Evolutionary conservation across 768 basidiomycete species (phyloP).

Genomic region (Dictyophora rubrovolvata): DNA sequence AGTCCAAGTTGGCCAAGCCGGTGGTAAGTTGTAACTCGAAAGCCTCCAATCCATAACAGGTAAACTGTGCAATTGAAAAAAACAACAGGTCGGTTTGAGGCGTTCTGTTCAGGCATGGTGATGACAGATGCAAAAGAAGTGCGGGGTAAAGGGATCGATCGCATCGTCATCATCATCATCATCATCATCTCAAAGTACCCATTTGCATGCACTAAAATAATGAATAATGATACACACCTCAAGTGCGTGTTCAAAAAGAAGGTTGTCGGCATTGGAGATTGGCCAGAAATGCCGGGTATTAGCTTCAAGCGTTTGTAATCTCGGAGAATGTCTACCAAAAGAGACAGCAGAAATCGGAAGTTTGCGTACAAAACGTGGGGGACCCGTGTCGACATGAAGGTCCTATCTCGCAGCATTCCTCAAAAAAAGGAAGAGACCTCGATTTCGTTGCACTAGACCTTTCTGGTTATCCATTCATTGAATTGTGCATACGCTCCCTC

Average conservation of each 20-base stretch:
- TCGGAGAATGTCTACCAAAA: too few relatives aligned
- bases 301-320: too few relatives aligned
- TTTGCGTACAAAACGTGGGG: too few relatives aligned
- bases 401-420: too few relatives aligned
- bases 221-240: neutral
- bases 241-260: neutral
- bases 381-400: too few relatives aligned
- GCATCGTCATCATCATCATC: neutral
- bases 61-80: neutral
- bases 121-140: conserved; percentile 3
- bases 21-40: too few relatives aligned
- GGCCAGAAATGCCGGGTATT: neutral
- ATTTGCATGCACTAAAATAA: neutral
- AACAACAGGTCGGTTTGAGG: neutral
- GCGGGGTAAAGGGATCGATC: conserved; percentile 10
- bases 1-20: neutral
- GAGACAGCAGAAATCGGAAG: too few relatives aligned
- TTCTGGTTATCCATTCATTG: too few relatives aligned
- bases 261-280: neutral
- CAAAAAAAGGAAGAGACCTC: too few relatives aligned
- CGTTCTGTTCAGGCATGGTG: neutral
- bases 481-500: too few relatives aligned
- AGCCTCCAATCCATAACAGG: neutral
- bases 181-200: neutral
- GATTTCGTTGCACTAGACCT: too few relatives aligned